Evolutionary conservation across 2,329 filamentous ascomycete species (phyloP), one percentile per base, ranked within the genome.

Genomic region (Trichoderma pleuroti): DNA sequence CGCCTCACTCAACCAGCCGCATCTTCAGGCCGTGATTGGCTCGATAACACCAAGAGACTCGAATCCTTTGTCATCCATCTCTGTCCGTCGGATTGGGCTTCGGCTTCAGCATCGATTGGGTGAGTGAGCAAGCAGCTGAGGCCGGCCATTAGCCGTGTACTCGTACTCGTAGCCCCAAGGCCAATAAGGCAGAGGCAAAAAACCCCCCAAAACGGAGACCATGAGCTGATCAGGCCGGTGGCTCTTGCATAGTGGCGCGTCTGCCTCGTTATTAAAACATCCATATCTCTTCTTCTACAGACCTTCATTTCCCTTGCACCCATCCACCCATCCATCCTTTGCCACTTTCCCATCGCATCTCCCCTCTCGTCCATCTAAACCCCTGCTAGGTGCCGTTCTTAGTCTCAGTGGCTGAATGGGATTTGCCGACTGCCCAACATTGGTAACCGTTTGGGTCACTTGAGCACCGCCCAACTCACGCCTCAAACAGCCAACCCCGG

Each of bases 381-480:
- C 42, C n/a, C 46, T 52, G 32, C 30, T 21, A 59, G 56, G 56
- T 21, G 11, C 56, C 26, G 18, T 59, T 11, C 28, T 12, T 59
- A 68, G 52, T 32, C 36, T 49, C 14, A 21, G 36, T 57, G 54
- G 63, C 63, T 66, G 63, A 66, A 18, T 34, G 18, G 46, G 21
- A 42, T 66, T 24, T 28, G 60, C 60, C 60, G 26, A 24, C 7
- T 46, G 39, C 60, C 26, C 54, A 34, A 11, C 34, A 28, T 42
- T 28, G 30, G 39, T 16, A 49, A 18, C 54, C 42, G 28, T 26
- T 60, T n/a, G 63, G 65, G 65, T 61, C 65, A 52, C 56, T 68
- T 61, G 65, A 68, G 24, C 65, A 36, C 56, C 65, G 65, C 65
- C 65, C 65, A 68, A 68, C 65, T 68, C n/a, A 61, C 65, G 65